phyloP scores from a whole-genome alignment of 2,329 filamentous ascomycete species.

The Cytospora schulzeri region DNA sequence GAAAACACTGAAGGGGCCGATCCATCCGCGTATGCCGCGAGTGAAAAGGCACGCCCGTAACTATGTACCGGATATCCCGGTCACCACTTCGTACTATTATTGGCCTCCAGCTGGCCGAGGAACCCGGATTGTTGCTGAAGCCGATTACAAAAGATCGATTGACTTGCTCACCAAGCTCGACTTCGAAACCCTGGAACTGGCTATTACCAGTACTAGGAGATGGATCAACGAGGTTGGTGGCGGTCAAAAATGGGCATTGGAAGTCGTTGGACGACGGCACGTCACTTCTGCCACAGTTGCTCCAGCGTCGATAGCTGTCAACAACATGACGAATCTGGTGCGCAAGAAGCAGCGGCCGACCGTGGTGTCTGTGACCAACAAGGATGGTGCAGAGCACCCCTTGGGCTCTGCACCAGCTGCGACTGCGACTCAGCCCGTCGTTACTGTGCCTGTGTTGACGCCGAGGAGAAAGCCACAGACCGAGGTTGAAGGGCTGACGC shows the following conservation, averaged over 20 bases:
- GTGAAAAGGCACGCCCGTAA: constrained; percentile 62
- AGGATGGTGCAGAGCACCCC: neutral
- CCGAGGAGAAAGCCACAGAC: constrained; percentile 21
- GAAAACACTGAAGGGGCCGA: constrained; percentile 57
- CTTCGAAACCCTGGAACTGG: constrained; percentile 67
- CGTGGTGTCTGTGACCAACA: constrained; percentile 43
- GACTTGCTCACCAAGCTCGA: constrained; percentile 74
- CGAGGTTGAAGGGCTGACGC: constrained; percentile 1
- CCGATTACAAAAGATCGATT: constrained; percentile 66
- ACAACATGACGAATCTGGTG: constrained; percentile 52
- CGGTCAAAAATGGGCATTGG: constrained; percentile 54
- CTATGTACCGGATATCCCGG: constrained; percentile 52
- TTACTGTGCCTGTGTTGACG: constrained; percentile 21
- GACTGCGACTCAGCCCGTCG: neutral
- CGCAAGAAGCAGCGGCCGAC: constrained; percentile 39
- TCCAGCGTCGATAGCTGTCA: constrained; percentile 36
- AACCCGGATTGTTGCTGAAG: constrained; percentile 62
- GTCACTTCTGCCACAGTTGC: neutral
- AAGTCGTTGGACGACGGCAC: constrained; percentile 45
- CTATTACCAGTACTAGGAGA: constrained; percentile 64
- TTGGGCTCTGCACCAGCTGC: constrained; percentile 2
- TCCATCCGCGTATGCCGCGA: constrained; percentile 64
- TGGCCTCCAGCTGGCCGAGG: constrained; percentile 68
- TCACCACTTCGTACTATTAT: constrained; percentile 62
- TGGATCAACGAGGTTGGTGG: constrained; percentile 70